Evolutionary conservation across 2,329 filamentous ascomycete genomes (phyloP).

Genomic region (Cercospora sp.): DNA sequence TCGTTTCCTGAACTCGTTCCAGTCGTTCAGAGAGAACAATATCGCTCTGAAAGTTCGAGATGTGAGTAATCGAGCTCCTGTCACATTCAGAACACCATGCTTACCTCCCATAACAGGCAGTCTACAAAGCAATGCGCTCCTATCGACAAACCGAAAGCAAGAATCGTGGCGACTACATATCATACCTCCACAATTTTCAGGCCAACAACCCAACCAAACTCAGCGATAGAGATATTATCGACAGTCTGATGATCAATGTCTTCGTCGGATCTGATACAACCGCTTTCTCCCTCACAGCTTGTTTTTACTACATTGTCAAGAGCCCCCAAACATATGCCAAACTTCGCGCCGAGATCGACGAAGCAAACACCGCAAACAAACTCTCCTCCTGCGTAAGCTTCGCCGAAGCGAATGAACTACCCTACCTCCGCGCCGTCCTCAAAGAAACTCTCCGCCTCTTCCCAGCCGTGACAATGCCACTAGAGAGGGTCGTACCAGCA

Average conservation of each 20-base stretch:
- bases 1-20: not conserved
- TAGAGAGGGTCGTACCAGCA: conserved; percentile 14
- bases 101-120: not conserved
- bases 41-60: conserved; percentile 2
- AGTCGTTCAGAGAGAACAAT: not conserved
- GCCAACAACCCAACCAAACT: not conserved
- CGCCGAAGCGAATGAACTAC: conserved; percentile 7
- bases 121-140: not conserved
- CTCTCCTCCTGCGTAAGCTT: conserved; percentile 4
- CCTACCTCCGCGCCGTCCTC: conserved; percentile 15
- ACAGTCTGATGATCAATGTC: conserved; percentile 4
- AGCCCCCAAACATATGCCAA: not conserved
- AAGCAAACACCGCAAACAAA: not conserved
- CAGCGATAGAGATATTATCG: conserved; percentile 1
- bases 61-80: not conserved
- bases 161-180: conserved; percentile 2
- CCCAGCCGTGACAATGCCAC: conserved; percentile 9
- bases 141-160: not conserved
- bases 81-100: no score
- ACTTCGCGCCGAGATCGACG: conserved; percentile 8
- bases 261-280: conserved; percentile 14
- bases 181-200: not conserved
- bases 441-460: conserved; percentile 16
- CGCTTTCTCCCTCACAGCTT: conserved; percentile 29
- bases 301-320: conserved; percentile 43